Evolutionary conservation across 2,329 filamentous ascomycete genomes (phyloP).

Genomic region (Pestalotiopsis fici): DNA sequence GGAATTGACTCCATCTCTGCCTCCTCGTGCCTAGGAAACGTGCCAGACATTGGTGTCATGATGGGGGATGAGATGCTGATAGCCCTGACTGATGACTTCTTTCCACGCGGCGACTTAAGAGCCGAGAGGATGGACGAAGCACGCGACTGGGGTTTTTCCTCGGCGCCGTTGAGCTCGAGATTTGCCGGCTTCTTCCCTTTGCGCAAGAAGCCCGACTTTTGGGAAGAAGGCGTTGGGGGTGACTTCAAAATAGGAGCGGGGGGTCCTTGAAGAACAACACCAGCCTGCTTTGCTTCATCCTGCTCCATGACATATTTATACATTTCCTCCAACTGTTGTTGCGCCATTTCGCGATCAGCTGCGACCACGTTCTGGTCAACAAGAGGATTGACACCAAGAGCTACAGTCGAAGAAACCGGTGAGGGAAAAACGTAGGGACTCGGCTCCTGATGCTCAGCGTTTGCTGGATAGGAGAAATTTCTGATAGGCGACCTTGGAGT

Average conservation of each 20-base stretch:
- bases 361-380: slow-evolving; percentile 79
- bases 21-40: slow-evolving; percentile 55
- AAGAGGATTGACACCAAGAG: slow-evolving; percentile 64
- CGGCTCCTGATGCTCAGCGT: slow-evolving; percentile 27
- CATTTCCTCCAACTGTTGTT: slow-evolving; percentile 84
- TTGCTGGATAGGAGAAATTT: slow-evolving; percentile 55
- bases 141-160: slow-evolving; percentile 55
- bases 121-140: slow-evolving; percentile 61
- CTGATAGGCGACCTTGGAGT: slow-evolving; percentile 36
- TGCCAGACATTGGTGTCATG: slow-evolving; percentile 62
- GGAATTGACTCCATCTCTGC: slow-evolving; percentile 61
- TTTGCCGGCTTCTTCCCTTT: slow-evolving; percentile 35
- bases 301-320: slow-evolving; percentile 93
- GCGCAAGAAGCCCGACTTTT: slow-evolving; percentile 53
- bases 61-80: slow-evolving; percentile 66
- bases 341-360: slow-evolving; percentile 72
- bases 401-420: slow-evolving; percentile 46
- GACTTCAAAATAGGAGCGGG: slow-evolving; percentile 37
- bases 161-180: slow-evolving; percentile 38
- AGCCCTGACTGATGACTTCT: slow-evolving; percentile 42
- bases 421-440: slow-evolving; percentile 49
- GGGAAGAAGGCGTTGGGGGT: slow-evolving; percentile 12
- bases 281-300: slow-evolving; percentile 67
- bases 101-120: slow-evolving; percentile 61
- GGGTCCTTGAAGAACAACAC: slow-evolving; percentile 48